Conservation (phyloP, 257 asterid genomes). For the Hygrophila difformis region DNA sequence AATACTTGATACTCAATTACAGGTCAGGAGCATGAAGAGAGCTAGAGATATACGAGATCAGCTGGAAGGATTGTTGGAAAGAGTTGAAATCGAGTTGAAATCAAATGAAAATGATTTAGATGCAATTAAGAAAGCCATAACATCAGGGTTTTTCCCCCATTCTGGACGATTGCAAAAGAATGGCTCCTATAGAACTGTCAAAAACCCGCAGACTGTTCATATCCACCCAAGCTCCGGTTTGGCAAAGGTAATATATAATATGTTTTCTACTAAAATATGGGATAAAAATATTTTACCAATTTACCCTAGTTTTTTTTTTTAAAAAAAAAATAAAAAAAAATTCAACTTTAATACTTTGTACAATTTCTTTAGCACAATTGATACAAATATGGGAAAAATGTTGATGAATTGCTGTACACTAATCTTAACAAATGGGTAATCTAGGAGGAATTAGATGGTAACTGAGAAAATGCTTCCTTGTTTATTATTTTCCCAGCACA, state of each 20-base stretch:
- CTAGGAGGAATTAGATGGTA: too few relatives aligned
- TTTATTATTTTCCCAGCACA: too few relatives aligned
- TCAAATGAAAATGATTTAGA: slow-evolving; percentile 59
- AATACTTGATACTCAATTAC: slow-evolving; percentile 13
- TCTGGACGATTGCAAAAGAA: slow-evolving; percentile 75
- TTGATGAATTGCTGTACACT: too few relatives aligned
- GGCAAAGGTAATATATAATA: slow-evolving; percentile 42
- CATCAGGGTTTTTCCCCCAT: slow-evolving; percentile 79
- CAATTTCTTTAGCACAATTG: too few relatives aligned
- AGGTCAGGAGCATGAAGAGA: slow-evolving; percentile 95
- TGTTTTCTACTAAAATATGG: background rate
- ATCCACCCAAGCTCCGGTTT: slow-evolving; percentile 91
- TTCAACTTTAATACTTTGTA: too few relatives aligned
- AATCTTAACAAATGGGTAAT: too few relatives aligned
- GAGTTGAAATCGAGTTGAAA: slow-evolving; percentile 79
- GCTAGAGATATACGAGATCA: slow-evolving; percentile 95
- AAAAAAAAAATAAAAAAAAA: too few relatives aligned
- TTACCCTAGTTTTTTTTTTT: too few relatives aligned
- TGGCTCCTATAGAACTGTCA: slow-evolving; percentile 80
- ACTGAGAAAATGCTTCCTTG: too few relatives aligned
- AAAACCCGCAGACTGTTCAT: slow-evolving; percentile 80
- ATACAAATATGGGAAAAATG: too few relatives aligned
- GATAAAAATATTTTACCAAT: background rate
- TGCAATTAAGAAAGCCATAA: slow-evolving; percentile 64
- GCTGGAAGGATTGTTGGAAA: slow-evolving; percentile 75